Percentiles rank a stretch among this genome's conserved stretches.
Evolutionary conservation across 2,329 filamentous ascomycete species (phyloP).

Genomic region (Bisporella sp.): DNA sequence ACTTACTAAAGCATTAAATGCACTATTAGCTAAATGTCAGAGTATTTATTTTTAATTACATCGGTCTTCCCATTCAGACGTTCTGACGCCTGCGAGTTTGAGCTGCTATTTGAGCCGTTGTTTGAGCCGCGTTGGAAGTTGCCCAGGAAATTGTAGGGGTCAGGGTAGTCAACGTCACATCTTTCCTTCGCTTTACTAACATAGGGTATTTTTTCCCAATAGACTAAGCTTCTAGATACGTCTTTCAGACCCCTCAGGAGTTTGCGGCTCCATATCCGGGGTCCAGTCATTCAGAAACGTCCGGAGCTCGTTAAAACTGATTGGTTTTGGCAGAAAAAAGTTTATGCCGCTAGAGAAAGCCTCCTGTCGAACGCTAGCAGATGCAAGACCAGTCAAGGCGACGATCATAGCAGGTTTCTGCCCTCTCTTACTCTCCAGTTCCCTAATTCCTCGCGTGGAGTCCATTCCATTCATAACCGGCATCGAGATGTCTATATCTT

Average conservation of each 20-base stretch:
- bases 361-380: constrained; percentile 36
- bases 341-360: constrained; percentile 44
- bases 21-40: too few relatives aligned
- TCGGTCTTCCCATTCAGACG: too few relatives aligned
- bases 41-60: too few relatives aligned
- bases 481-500: constrained; percentile 42
- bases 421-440: constrained; percentile 1
- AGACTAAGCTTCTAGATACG: too few relatives aligned
- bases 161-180: too few relatives aligned
- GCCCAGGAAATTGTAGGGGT: too few relatives aligned
- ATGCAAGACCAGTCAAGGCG: constrained; percentile 43
- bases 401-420: constrained; percentile 34
- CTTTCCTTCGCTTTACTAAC: too few relatives aligned
- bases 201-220: too few relatives aligned
- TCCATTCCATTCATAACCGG: constrained; percentile 41
- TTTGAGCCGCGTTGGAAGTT: too few relatives aligned
- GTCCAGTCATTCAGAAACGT: background rate
- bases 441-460: constrained; percentile 5
- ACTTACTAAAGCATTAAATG: too few relatives aligned
- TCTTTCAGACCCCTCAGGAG: background rate
- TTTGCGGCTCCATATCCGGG: background rate
- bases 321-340: constrained; percentile 44
- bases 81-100: too few relatives aligned
- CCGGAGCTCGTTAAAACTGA: constrained; percentile 18
- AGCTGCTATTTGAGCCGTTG: too few relatives aligned